Evolutionary conservation across 2,329 filamentous ascomycete genomes (phyloP).

Genomic region (Oidium heveae): DNA sequence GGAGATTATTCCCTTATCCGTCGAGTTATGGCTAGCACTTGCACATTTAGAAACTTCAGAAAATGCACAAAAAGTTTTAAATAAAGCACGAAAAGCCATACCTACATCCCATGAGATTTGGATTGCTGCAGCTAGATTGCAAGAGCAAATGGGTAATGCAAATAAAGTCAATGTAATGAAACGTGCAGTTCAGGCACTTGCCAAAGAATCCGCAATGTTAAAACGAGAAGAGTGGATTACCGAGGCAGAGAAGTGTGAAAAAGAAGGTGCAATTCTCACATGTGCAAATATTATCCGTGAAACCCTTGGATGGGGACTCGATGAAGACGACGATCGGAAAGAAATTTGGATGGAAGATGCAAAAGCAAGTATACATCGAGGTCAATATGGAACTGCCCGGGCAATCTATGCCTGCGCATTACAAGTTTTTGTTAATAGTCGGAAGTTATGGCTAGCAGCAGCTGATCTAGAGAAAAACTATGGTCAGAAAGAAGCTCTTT

Average conservation of each 20-base stretch:
- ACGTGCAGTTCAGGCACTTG: slow-evolving; percentile 67
- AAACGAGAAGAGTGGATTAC: slow-evolving; percentile 93
- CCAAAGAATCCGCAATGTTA: slow-evolving; percentile 82
- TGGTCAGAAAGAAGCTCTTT: slow-evolving; percentile 58
- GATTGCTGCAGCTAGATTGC: slow-evolving; percentile 78
- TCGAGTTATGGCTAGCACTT: slow-evolving; percentile 85
- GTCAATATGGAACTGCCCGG: slow-evolving; percentile 68
- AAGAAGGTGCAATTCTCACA: slow-evolving; percentile 66
- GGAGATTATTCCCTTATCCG: slow-evolving; percentile 77
- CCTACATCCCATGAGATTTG: slow-evolving; percentile 89
- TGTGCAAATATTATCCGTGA: slow-evolving; percentile 78
- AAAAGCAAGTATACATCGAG: slow-evolving; percentile 52
- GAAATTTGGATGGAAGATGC: slow-evolving; percentile 94
- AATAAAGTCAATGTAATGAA: slow-evolving; percentile 81
- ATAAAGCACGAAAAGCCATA: slow-evolving; percentile 79
- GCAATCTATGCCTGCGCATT: slow-evolving; percentile 85
- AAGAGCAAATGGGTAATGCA: slow-evolving; percentile 63
- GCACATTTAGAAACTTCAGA: slow-evolving; percentile 73
- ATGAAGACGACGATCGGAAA: slow-evolving; percentile 89
- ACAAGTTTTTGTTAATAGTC: slow-evolving; percentile 69
- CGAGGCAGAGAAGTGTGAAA: slow-evolving; percentile 84
- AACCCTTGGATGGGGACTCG: slow-evolving; percentile 75
- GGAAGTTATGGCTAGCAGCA: slow-evolving; percentile 70
- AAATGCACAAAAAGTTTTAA: slow-evolving; percentile 84
- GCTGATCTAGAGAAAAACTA: slow-evolving; percentile 81